phyloP scores from a whole-genome alignment of 129 eudicot genomes.

The Glebionis coronaria region DNA sequence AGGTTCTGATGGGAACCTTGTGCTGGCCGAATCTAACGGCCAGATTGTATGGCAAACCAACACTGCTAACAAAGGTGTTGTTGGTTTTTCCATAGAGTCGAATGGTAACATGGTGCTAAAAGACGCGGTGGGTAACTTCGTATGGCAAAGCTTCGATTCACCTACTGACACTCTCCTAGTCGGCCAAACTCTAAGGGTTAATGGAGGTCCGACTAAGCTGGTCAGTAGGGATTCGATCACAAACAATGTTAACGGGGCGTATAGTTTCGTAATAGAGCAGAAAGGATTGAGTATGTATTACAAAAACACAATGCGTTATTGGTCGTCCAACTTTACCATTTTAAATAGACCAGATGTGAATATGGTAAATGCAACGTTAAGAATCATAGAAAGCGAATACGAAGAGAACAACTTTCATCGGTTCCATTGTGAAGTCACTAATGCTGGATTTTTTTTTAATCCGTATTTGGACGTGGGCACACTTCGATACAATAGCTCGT shows the following conservation, averaged over 20 bases:
- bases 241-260: conserved; percentile 37
- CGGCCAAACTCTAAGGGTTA: conserved; percentile 36
- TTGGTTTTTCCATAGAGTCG: conserved; percentile 23
- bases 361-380: conserved; percentile 15
- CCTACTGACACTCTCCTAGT: conserved; percentile 49
- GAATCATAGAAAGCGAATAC: conserved; percentile 17
- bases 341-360: neutral
- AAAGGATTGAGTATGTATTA: conserved; percentile 33
- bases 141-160: conserved; percentile 68
- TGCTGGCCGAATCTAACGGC: conserved; percentile 38
- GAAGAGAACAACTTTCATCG: conserved; percentile 8
- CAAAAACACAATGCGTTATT: conserved; percentile 29
- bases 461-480: neutral
- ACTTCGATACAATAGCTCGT: conserved; percentile 37
- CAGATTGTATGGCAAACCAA: conserved; percentile 49
- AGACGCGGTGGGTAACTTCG: conserved; percentile 32
- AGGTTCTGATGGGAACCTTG: conserved; percentile 43
- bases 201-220: conserved; percentile 30
- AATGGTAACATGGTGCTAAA: conserved; percentile 51
- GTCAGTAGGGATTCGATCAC: conserved; percentile 38
- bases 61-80: conserved; percentile 49
- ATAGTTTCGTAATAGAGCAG: conserved; percentile 38
- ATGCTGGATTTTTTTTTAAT: neutral
- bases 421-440: neutral
- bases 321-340: conserved; percentile 24